Conservation (phyloP, 31 red algal genomes). For the Asparagopsis taxiformis region DNA sequence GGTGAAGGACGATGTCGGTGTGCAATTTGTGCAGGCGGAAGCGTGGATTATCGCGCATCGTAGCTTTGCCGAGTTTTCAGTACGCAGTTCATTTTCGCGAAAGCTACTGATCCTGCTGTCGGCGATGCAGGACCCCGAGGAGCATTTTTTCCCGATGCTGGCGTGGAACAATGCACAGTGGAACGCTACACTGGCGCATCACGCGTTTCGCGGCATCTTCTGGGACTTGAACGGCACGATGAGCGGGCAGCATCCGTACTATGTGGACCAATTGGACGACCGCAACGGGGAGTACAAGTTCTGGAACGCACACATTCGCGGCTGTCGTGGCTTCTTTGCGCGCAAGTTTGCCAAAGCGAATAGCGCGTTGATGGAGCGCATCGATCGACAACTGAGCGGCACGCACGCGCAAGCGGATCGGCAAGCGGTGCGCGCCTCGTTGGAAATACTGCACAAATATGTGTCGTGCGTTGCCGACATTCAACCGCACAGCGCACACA, state of each 20-base stretch:
- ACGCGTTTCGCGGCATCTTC: slow-evolving; percentile 52
- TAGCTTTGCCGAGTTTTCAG: slow-evolving; percentile 32
- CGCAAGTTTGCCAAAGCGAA: slow-evolving; percentile 49
- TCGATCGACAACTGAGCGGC: slow-evolving; percentile 48
- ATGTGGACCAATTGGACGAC: slow-evolving; percentile 28
- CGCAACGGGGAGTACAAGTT: slow-evolving; percentile 5
- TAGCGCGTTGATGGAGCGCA: slow-evolving; percentile 47
- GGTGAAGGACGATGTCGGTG: slow-evolving; percentile 9
- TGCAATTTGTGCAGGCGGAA: slow-evolving; percentile 37
- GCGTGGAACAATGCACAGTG: slow-evolving; percentile 27
- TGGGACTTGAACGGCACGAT: slow-evolving; percentile 42
- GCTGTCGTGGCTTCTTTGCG: slow-evolving; percentile 43
- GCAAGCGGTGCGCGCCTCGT: slow-evolving; percentile 7
- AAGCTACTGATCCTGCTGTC: slow-evolving; percentile 43
- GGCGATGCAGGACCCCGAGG: slow-evolving; percentile 43
- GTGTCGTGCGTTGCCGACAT: slow-evolving; percentile 25
- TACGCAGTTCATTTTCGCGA: slow-evolving; percentile 18
- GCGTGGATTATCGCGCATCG: slow-evolving; percentile 60
- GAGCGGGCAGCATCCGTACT: slow-evolving; percentile 58
- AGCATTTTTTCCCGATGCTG: slow-evolving; percentile 64
- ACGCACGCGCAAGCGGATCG: slow-evolving; percentile 15
- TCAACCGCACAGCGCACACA: slow-evolving; percentile 7
- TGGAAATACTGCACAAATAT: slow-evolving; percentile 13
- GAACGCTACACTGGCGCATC: slow-evolving; percentile 33
- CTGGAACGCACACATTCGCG: slow-evolving; percentile 13